Base-by-base conservation (phyloP, 306 rosid genomes). In the Canavalia ensiformis region DNA sequence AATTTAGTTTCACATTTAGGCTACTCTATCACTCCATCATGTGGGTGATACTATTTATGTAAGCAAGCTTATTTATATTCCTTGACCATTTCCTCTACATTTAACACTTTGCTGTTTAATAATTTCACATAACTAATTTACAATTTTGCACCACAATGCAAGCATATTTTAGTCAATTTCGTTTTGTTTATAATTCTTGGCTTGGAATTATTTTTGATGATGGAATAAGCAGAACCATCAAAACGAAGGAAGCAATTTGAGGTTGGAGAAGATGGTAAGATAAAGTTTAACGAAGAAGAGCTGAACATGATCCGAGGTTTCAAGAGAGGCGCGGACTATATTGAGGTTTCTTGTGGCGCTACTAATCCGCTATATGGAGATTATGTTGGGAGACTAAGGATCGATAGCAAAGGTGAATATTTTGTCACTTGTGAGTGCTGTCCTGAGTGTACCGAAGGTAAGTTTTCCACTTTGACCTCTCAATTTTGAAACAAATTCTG, bases 311-410 rank as follows among this genome's bases (percentile, higher is more conserved):
- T 86, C 4, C 1, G 1, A 10, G 89, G 87, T 4, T 77, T 83
- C 0, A 57, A 72, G 37, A 56, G 18, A 49, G 88, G 92, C 2
- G 8, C 5, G 6, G 79, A 66, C 75, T 84, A 50, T 6, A 41
- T 91, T 12, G 88, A 87, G 69, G 87, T 90, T n/a, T 12, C 8
- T 1, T 90, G 97, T 56, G 91, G 92, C 8, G 84, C 86, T 72
- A 90, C 91, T 7, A 81, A 77, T 70, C 77, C 47, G 6, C 84
- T 4, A 35, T 82, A 31, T 29, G 91, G 92, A 5, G 94, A 91
- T 62, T 50, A 35, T 2, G 29, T 3, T 7, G 92, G 88, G 2
- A 87, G 0, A 35, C 87, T 88, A 0, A 85, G 55, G 68, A 51
- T 89, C 12, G 69, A 68, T 4, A 2, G 56, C 7, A n/a, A 57